Evolutionary conservation across 2,329 filamentous ascomycete species (phyloP), one percentile per base, ranked within the genome.

Genomic region (Colletotrichum tropicale): DNA sequence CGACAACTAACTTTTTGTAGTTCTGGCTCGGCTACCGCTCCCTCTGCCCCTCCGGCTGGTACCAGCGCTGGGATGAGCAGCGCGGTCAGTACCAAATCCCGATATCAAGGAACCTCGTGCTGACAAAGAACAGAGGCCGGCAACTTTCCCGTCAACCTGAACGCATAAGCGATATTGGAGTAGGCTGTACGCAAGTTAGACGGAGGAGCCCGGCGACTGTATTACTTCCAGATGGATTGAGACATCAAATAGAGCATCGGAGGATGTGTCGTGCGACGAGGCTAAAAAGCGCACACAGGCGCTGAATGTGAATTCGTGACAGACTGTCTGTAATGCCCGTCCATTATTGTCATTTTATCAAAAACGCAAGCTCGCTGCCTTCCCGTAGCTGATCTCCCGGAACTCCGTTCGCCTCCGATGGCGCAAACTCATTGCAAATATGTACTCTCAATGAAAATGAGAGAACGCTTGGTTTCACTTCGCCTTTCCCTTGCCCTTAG

Each of bases 1-100:
- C 77, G 58, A 79, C 78, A 73, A 66, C 76, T 83, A 69, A 83
- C 78, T 68, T 71, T 34, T 32, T 61, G 65, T 81, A 99, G 96
- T 99, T 99, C 92, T 95, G 93, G 91, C 92, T 98, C 83, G 96
- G 97, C 82, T 99, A 98, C 91, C 94, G 95, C 87, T 98, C 97
- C 81, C 93, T 99, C 80, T 99, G 98, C 94, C 97, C 98, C 82
- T 97, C 94, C 87, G 92, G 93, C 84, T 99, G 97, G 97, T 94
- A 94, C 85, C 88, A 93, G 87, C 93, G 97, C 88, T 99, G 97
- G 97, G 96, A 99, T 85, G 95, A 97, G 84, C 97, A 98, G 91
- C 94, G 97, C 88, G 95, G 95, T 98, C 90, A 85, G 94, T 64
- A 43, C 32, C 38, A 26, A 55, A 52, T 48, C 69, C 60, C 38